phyloP scores from a whole-genome alignment of 2,329 filamentous ascomycete species.

The Verticillium longisporum region DNA sequence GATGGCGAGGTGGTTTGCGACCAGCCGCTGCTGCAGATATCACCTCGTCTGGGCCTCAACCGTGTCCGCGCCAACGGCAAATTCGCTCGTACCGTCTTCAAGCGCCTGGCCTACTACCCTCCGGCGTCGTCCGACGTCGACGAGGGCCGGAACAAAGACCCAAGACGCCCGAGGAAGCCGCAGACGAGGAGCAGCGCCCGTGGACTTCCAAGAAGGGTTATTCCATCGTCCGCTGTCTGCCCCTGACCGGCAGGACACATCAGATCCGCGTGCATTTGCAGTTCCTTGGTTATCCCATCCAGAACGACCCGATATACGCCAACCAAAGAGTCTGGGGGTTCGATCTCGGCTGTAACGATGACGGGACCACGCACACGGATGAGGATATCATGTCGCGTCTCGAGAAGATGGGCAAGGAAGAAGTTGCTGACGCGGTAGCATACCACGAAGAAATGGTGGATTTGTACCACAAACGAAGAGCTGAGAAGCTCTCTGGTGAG shows the following conservation, averaged over 20 bases:
- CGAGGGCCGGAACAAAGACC: slow-evolving; percentile 11
- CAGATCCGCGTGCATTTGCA: slow-evolving; percentile 94
- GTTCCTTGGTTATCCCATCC: slow-evolving; percentile 88
- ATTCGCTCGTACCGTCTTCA: slow-evolving; percentile 83
- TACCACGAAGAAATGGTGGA: slow-evolving; percentile 95
- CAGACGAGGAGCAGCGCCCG: slow-evolving; percentile 22
- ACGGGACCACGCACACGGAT: slow-evolving; percentile 66
- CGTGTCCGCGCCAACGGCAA: slow-evolving; percentile 92
- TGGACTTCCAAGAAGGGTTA: slow-evolving; percentile 66
- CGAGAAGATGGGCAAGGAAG: slow-evolving; percentile 86
- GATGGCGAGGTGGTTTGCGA: slow-evolving; percentile 88
- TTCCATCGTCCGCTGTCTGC: slow-evolving; percentile 89
- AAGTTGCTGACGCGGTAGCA: slow-evolving; percentile 81
- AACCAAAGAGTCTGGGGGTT: slow-evolving; percentile 89
- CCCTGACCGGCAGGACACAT: slow-evolving; percentile 89
- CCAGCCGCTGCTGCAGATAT: slow-evolving; percentile 88
- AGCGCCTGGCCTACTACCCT: slow-evolving; percentile 86
- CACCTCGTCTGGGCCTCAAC: slow-evolving; percentile 90
- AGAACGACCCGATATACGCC: slow-evolving; percentile 96
- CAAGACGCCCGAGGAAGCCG: slow-evolving; percentile 15
- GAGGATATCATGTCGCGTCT: slow-evolving; percentile 85
- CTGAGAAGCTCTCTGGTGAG: slow-evolving; percentile 87
- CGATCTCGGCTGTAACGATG: slow-evolving; percentile 63
- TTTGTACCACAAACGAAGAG: slow-evolving; percentile 81
- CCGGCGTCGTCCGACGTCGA: slow-evolving; percentile 22